Evolutionary conservation across 2,329 filamentous ascomycete genomes (phyloP), one percentile per base, ranked within the genome.

Genomic region (Trichophyton benhamiae): DNA sequence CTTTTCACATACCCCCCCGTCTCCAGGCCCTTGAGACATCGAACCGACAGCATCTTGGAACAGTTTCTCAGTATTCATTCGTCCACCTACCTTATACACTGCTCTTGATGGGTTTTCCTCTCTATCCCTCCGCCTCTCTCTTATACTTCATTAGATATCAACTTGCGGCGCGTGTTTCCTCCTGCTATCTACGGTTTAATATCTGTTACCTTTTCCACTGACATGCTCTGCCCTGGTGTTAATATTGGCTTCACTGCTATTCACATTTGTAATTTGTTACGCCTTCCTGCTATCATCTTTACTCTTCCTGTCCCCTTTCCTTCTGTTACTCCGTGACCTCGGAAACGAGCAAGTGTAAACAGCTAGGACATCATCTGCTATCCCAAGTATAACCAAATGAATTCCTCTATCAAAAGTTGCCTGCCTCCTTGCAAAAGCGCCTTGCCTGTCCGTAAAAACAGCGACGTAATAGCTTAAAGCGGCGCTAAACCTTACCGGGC

Each of bases 111-210:
- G 42, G 17, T 53, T 30, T 48, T 53, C 58, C 42, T 62, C 33
- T 38, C 33, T 13, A 38, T 38, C 33, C 64, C 58, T 62, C 59
- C 27, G 6, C 67, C 67, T 69, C 65, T 65, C 66, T 65, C 67
- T 64, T 68, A 60, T 68, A 38, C 65, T 64, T 60, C 66, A 67
- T 61, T 64, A 55, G 57, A 58, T 46, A 59, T 57, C 62, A 30
- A 55, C 17, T 55, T 55, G 52, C 52, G 52, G 52, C 52, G 52
- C 13, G 52, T 36, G 25, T 27, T 55, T n/a, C 52, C 49, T 55
- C 49, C 33, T 27, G 52, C 27, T 55, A 55, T 55, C 52, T 55
- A 55, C 52, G 52, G 17, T 55, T 55, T 55, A 55, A 55, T 25
- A 55, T 55, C 30, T 55, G 25, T 55, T 55, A 36, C 52, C 15